These are phyloP conservation scores for Penicillium fimorum DNA, from an alignment of 495 filamentous ascomycete species.

Conservation along the genomic window DNA sequence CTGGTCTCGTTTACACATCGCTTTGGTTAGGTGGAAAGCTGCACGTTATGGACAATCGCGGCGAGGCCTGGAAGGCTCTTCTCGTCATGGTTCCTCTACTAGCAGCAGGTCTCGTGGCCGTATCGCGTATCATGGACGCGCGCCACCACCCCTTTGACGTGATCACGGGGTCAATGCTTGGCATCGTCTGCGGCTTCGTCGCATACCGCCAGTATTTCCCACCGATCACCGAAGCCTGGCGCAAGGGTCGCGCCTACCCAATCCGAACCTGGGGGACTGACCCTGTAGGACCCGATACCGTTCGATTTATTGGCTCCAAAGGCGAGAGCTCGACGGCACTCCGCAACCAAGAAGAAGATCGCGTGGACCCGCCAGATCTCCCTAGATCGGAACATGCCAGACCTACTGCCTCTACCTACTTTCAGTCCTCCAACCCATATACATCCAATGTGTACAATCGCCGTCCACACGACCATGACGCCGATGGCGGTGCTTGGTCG, in stretches of 20 bases:
- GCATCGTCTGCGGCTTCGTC: constrained; percentile 47
- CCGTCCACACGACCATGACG: constrained; percentile 31
- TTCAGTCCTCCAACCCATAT: constrained; percentile 23
- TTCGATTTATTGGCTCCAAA: constrained; percentile 5
- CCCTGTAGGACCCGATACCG: constrained; percentile 26
- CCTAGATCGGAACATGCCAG: constrained; percentile 5
- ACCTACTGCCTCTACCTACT: constrained; percentile 10
- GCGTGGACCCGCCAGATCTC: constrained; percentile 18
- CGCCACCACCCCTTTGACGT: constrained; percentile 90
- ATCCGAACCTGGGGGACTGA: constrained; percentile 58
- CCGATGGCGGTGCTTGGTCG: constrained; percentile 38
- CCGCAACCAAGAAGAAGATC: constrained; percentile 36
- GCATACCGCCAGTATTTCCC: constrained; percentile 60
- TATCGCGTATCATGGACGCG: constrained; percentile 69
- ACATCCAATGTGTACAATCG: constrained; percentile 28
- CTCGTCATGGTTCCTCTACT: constrained; percentile 62
- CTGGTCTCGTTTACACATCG: constrained; percentile 78
- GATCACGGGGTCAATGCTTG: constrained; percentile 70
- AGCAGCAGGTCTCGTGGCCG: constrained; percentile 54
- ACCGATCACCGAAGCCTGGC: constrained; percentile 52
- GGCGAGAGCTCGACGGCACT: constrained; percentile 33
- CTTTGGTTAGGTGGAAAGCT: constrained; percentile 56
- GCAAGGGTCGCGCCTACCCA: constrained; percentile 61
- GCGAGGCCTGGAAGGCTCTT: constrained; percentile 71
- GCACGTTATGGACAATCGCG: constrained; percentile 63